Evolutionary conservation across 306 rosid genomes (phyloP).

Genomic region (Corylus americana): DNA sequence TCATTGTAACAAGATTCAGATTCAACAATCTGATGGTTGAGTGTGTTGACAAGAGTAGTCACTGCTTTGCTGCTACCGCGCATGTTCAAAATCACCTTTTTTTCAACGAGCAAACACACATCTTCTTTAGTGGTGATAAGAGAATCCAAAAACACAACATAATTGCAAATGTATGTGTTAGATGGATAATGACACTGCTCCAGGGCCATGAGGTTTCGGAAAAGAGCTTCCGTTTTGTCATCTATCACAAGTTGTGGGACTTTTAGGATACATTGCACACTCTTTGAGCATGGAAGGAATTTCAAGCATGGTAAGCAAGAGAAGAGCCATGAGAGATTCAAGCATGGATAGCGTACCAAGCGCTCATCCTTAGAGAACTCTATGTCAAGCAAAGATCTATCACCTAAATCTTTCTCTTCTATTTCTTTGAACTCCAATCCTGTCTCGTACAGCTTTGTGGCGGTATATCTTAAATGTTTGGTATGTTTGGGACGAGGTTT

Average conservation of each 20-base stretch:
- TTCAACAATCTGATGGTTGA: constrained; percentile 3
- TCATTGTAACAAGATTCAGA: neutral
- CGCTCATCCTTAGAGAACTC: neutral
- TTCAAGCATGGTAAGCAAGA: neutral
- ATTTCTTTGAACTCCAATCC: neutral
- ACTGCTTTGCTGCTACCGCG: constrained; percentile 26
- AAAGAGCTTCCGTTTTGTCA: constrained; percentile 19
- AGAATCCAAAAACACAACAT: constrained; percentile 19
- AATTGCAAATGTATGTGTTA: constrained; percentile 23
- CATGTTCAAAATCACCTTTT: neutral
- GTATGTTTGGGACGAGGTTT: fast-evolving
- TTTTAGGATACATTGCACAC: neutral
- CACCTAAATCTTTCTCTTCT: too few species aligned
- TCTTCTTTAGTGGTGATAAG: constrained; percentile 26
- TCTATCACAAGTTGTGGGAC: constrained; percentile 3
- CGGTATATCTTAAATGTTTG: neutral
- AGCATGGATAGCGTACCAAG: neutral
- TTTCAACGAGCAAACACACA: constrained; percentile 22
- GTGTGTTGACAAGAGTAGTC: constrained; percentile 11
- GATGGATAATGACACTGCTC: constrained; percentile 29
- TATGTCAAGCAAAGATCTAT: neutral
- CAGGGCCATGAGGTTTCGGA: constrained; percentile 35
- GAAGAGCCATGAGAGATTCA: neutral
- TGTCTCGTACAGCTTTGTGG: constrained; percentile 8
- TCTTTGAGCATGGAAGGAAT: neutral